Conservation (phyloP, 345 rosid genomes). For the Gossypium anomalum region DNA sequence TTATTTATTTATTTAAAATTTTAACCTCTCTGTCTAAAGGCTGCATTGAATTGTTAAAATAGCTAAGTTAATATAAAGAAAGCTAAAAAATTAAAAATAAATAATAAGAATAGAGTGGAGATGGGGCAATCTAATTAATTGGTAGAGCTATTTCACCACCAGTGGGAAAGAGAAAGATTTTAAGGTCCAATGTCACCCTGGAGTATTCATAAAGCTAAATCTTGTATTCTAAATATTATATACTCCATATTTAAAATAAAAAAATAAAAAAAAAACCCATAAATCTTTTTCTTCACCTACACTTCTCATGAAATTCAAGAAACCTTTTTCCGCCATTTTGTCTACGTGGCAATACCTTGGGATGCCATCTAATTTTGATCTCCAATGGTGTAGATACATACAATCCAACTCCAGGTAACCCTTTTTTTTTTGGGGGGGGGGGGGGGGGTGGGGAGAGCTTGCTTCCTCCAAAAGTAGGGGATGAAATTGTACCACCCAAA, state of each 20-base stretch:
- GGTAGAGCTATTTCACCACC: slow-evolving; percentile 24
- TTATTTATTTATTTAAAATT: not conserved
- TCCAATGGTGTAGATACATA: not conserved
- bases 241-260: not conserved
- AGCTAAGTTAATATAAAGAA: slow-evolving; percentile 3
- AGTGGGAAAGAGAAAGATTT: slow-evolving; percentile 24
- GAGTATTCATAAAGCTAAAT: slow-evolving; percentile 58
- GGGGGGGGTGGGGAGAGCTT: not conserved
- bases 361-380: not conserved
- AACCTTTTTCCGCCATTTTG: not conserved
- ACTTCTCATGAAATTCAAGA: slow-evolving; percentile 16
- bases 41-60: slow-evolving; percentile 24
- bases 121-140: slow-evolving; percentile 54
- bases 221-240: slow-evolving; percentile 11
- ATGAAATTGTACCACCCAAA: not conserved
- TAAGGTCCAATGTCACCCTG: slow-evolving; percentile 62
- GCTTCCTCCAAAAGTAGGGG: not conserved
- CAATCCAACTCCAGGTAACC: not conserved
- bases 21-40: slow-evolving; percentile 17
- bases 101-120: slow-evolving; percentile 51
- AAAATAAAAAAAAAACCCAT: not conserved
- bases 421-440: not conserved
- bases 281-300: slow-evolving; percentile 6
- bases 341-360: not conserved
- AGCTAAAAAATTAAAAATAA: not conserved